Evolutionary conservation across 2,329 filamentous ascomycete species (phyloP).

Genomic region (Xylaria sp.): DNA sequence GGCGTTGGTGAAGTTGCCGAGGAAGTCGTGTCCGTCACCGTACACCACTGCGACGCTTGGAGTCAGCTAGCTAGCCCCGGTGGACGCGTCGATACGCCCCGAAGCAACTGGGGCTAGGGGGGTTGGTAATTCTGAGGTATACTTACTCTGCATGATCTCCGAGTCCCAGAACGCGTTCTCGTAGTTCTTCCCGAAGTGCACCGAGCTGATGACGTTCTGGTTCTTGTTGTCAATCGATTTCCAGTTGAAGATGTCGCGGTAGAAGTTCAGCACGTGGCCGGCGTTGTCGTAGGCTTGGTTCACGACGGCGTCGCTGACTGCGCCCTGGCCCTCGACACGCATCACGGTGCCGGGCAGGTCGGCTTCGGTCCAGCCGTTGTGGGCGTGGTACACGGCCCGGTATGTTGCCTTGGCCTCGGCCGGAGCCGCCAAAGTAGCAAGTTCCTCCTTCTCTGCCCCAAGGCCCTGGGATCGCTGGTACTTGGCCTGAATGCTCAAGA

Average conservation of each 20-base stretch:
- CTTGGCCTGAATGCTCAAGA: constrained; percentile 41
- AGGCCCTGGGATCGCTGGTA: constrained; percentile 40
- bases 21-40: constrained; percentile 58
- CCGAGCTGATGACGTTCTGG: constrained; percentile 55
- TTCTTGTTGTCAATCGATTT: constrained; percentile 58
- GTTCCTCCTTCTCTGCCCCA: constrained; percentile 27
- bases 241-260: constrained; percentile 55
- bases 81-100: no score
- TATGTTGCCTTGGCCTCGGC: constrained; percentile 42
- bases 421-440: constrained; percentile 16
- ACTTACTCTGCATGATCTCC: constrained; percentile 47
- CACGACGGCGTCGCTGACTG: constrained; percentile 48
- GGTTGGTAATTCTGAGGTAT: no score
- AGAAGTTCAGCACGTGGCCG: constrained; percentile 56
- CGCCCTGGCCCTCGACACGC: constrained; percentile 50
- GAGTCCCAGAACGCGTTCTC: constrained; percentile 63
- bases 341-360: constrained; percentile 50
- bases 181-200: constrained; percentile 57
- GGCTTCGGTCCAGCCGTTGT: constrained; percentile 44
- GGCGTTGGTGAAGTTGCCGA: constrained; percentile 57
- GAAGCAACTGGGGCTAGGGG: no score
- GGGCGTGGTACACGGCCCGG: constrained; percentile 53
- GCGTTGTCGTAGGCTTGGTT: constrained; percentile 59
- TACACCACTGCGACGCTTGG: constrained; percentile 51
- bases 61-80: no score